Percentiles rank a stretch among this genome's conserved stretches.
Evolutionary conservation across 108 stramenopile species (phyloP).

Genomic region (Skeletonema potamos): DNA sequence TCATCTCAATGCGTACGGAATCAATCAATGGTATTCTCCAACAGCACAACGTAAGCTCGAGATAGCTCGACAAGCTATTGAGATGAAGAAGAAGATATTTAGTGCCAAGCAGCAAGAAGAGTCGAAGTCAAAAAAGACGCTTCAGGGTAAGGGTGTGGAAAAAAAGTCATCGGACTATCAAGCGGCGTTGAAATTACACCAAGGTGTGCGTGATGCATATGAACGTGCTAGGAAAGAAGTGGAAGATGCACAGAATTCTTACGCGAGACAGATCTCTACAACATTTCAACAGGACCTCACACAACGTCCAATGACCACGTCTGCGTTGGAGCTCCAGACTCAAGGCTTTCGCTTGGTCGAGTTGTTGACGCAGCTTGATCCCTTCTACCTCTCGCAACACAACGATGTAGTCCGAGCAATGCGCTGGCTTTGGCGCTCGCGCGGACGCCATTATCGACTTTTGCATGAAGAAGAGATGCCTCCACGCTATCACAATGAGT

Average conservation of each 20-base stretch:
- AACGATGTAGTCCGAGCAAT: conserved; percentile 79
- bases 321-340: conserved; percentile 72
- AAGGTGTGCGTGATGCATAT: conserved; percentile 41
- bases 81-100: conserved; percentile 59
- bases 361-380: conserved; percentile 55
- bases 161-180: conserved; percentile 24
- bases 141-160: conserved; percentile 13
- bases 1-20: conserved; percentile 16
- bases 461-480: conserved; percentile 79
- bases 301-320: conserved; percentile 58
- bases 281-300: neutral
- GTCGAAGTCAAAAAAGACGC: conserved; percentile 32
- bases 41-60: conserved; percentile 37
- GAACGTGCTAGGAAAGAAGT: conserved; percentile 54
- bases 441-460: conserved; percentile 77
- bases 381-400: conserved; percentile 61
- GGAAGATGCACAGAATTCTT: conserved; percentile 43
- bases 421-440: conserved; percentile 86
- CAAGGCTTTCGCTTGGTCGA: conserved; percentile 74
- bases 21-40: conserved; percentile 38
- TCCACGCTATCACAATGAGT: conserved; percentile 76
- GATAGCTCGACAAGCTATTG: conserved; percentile 54
- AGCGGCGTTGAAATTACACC: conserved; percentile 36
- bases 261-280: conserved; percentile 41
- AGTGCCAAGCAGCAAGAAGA: conserved; percentile 50